Conservation (phyloP, 108 stramenopile species). For the Pelagomonas calceolata region DNA sequence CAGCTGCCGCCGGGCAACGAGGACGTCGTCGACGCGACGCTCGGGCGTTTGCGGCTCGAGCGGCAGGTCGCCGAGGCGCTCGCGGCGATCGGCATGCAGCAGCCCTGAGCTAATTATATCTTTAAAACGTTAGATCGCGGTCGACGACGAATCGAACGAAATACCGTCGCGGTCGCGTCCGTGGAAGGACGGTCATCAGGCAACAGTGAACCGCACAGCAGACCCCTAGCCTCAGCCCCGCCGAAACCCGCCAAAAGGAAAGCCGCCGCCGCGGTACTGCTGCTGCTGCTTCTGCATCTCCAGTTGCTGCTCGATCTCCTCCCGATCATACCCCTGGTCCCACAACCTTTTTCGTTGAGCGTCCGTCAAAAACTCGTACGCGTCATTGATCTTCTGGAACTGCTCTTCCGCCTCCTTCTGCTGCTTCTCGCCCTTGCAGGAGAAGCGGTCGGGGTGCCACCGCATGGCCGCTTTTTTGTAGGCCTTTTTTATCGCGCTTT, state of each 20-base stretch:
- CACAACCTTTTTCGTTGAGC: slow-evolving; percentile 12
- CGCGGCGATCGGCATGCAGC: too few species aligned
- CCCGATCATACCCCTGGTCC: slow-evolving; percentile 25
- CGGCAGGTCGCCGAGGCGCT: too few species aligned
- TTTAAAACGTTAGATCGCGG: too few species aligned
- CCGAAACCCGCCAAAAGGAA: not conserved
- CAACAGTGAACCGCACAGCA: too few species aligned
- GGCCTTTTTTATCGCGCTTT: slow-evolving; percentile 26
- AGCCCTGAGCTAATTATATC: too few species aligned
- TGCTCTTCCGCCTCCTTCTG: slow-evolving; percentile 22
- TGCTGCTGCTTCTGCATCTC: not conserved
- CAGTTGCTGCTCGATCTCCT: slow-evolving; percentile 18
- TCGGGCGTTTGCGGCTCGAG: too few species aligned
- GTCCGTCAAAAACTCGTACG: slow-evolving; percentile 27
- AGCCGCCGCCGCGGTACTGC: not conserved
- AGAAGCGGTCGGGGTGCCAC: slow-evolving; percentile 27
- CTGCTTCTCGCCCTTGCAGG: slow-evolving; percentile 21
- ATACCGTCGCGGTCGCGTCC: too few species aligned
- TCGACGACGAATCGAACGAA: too few species aligned
- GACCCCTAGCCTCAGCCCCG: too few species aligned
- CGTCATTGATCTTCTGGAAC: slow-evolving; percentile 30
- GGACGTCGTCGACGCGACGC: too few species aligned
- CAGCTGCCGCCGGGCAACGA: too few species aligned
- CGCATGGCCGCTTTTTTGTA: slow-evolving; percentile 22
- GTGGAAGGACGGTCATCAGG: too few species aligned